Percentiles rank a stretch among this genome's conserved stretches.
Evolutionary conservation across 2,329 filamentous ascomycete genomes (phyloP).

Genomic region (Trichoderma lentiforme): DNA sequence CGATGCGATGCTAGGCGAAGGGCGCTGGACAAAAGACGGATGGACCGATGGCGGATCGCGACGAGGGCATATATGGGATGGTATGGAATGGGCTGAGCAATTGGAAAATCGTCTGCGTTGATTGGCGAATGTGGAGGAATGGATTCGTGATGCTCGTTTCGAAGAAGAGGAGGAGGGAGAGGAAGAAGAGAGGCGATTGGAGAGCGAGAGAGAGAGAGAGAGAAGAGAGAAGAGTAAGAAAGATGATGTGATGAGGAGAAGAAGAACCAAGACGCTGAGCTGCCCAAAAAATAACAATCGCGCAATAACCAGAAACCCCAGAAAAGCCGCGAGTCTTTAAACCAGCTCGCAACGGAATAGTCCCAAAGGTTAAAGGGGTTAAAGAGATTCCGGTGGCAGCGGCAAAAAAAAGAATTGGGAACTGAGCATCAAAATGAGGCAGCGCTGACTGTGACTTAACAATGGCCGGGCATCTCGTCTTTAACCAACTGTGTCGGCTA

Average conservation of each 20-base stretch:
- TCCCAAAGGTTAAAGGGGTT: neutral
- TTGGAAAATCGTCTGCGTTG: neutral
- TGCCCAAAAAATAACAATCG: neutral
- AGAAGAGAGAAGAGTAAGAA: neutral
- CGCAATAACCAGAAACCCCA: neutral
- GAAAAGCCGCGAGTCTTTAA: neutral
- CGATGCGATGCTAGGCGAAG: neutral
- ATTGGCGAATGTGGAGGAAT: neutral
- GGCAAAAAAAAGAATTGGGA: neutral
- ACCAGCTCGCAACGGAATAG: neutral
- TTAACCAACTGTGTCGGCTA: neutral
- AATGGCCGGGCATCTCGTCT: neutral
- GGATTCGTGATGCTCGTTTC: neutral
- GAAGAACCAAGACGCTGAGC: neutral
- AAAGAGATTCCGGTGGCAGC: conserved; percentile 3
- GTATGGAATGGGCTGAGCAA: neutral
- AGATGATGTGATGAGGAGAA: neutral
- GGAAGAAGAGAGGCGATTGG: neutral
- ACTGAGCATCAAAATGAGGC: no score
- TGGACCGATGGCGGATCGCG: conserved; percentile 4
- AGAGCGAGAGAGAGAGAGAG: neutral
- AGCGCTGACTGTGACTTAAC: neutral
- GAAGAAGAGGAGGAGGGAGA: neutral
- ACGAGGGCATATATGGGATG: neutral
- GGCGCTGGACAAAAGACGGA: neutral